Conservation (phyloP, 352 stramenopile genomes). For the Globisporangium perplexum region DNA sequence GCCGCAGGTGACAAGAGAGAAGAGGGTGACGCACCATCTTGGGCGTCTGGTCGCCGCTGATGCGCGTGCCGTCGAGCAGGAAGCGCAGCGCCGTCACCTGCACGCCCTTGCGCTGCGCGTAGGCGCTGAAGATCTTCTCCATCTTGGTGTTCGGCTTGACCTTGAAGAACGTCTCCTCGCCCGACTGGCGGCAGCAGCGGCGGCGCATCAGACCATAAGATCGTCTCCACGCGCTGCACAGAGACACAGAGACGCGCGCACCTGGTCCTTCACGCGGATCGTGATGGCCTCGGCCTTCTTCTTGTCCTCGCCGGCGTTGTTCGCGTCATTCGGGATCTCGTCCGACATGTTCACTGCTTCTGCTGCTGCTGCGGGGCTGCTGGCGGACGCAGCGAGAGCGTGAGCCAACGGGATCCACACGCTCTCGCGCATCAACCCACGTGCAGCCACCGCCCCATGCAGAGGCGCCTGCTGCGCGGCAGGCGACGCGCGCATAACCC, state of each 20-base stretch:
- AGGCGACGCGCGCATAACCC: no score
- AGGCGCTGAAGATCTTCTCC: slow-evolving; percentile 97
- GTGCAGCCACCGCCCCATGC: no score
- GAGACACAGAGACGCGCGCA: slow-evolving; percentile 17
- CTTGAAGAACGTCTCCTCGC: slow-evolving; percentile 98
- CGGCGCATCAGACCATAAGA: not conserved
- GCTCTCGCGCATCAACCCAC: no score
- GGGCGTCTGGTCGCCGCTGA: slow-evolving; percentile 92
- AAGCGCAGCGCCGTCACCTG: slow-evolving; percentile 89
- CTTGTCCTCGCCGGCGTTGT: slow-evolving; percentile 62
- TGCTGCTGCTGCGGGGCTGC: slow-evolving; percentile 1
- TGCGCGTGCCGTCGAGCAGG: slow-evolving; percentile 94
- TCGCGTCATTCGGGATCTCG: slow-evolving; percentile 39
- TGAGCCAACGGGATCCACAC: no score
- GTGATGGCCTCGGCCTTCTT: slow-evolving; percentile 87
- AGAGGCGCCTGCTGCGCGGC: no score
- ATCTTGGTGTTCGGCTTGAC: slow-evolving; percentile 99
- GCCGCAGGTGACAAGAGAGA: not conserved
- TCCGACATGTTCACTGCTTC: slow-evolving; percentile 75
- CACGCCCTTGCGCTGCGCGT: slow-evolving; percentile 94
- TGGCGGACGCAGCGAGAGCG: not conserved
- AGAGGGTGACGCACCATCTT: slow-evolving; percentile 63
- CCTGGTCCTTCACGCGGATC: slow-evolving; percentile 85
- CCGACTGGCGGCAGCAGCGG: slow-evolving; percentile 42
- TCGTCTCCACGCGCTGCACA: no score